Evolutionary conservation across 257 asterid genomes (phyloP).

Genomic region (Solanum ossicruentum): DNA sequence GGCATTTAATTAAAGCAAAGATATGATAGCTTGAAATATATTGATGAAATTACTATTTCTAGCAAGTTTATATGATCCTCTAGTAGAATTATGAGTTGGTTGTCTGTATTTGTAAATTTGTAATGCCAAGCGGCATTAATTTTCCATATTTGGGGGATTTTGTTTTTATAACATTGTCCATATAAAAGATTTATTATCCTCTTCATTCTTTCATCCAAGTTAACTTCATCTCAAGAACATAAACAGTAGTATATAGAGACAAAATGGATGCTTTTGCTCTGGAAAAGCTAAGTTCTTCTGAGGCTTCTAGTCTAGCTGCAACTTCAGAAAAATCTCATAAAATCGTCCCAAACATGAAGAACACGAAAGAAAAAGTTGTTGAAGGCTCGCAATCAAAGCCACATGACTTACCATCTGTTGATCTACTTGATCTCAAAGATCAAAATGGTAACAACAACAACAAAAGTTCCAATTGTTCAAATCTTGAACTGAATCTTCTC

Average conservation of each 20-base stretch:
- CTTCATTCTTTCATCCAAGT: background rate
- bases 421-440: conserved; percentile 28
- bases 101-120: background rate
- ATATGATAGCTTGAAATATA: background rate
- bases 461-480: background rate
- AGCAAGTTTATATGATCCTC: background rate
- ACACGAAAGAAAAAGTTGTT: background rate
- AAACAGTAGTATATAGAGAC: background rate
- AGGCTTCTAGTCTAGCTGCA: conserved; percentile 33
- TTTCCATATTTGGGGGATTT: background rate
- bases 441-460: conserved; percentile 5
- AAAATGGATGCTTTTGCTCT: background rate
- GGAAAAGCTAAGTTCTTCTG: conserved; percentile 24
- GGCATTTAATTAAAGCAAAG: background rate
- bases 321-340: conserved; percentile 19
- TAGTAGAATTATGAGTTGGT: background rate
- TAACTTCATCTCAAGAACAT: background rate
- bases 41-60: background rate
- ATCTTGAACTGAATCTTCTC: conserved; percentile 36
- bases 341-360: background rate
- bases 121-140: background rate
- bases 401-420: background rate
- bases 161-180: background rate
- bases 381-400: conserved; percentile 6
- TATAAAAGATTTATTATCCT: background rate